These are phyloP conservation scores for Castanopsis chinensis DNA, from an alignment of 306 rosid genomes.

Conservation along the genomic window DNA sequence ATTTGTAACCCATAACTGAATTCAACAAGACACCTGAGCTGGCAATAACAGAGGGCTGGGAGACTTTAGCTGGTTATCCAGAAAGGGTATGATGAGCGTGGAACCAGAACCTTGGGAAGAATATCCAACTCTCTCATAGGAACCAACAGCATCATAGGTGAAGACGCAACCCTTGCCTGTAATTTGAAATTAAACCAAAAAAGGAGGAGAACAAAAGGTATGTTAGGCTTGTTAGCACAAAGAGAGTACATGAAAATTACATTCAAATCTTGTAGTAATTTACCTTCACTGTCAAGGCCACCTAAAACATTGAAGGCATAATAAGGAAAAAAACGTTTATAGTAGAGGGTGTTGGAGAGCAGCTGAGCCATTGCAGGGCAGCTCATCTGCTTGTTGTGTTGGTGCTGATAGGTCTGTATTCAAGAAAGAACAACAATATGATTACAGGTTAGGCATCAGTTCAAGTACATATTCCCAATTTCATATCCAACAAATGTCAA, in stretches of 20 bases:
- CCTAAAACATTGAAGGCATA: slow-evolving; percentile 95
- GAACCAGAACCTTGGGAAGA: slow-evolving; percentile 98
- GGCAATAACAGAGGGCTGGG: slow-evolving; percentile 94
- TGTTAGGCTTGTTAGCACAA: not conserved
- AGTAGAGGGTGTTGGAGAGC: slow-evolving; percentile 93
- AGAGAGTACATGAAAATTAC: slow-evolving; percentile 16
- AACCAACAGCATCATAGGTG: slow-evolving; percentile 99
- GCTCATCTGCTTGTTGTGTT: slow-evolving; percentile 98
- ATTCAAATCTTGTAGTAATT: slow-evolving; percentile 17
- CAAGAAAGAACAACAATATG: not conserved
- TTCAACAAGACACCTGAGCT: slow-evolving; percentile 50
- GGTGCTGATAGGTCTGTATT: slow-evolving; percentile 86
- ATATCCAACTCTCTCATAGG: slow-evolving; percentile 98
- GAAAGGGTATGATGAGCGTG: slow-evolving; percentile 83
- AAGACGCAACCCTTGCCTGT: slow-evolving; percentile 98
- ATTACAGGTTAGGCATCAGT: slow-evolving; percentile 2
- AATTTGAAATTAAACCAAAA: not conserved
- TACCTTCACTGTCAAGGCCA: slow-evolving; percentile 95
- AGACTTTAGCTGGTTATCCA: slow-evolving; percentile 89
- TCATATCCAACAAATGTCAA: not conserved
- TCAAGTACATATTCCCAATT: not conserved
- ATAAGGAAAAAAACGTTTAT: slow-evolving; percentile 96
- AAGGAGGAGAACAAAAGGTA: not conserved
- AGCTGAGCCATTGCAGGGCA: slow-evolving; percentile 98
- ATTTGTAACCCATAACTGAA: slow-evolving; percentile 5